These are phyloP conservation scores for Hemileccinum rubropunctum DNA, from an alignment of 768 basidiomycete genomes.

Conservation along the genomic window DNA sequence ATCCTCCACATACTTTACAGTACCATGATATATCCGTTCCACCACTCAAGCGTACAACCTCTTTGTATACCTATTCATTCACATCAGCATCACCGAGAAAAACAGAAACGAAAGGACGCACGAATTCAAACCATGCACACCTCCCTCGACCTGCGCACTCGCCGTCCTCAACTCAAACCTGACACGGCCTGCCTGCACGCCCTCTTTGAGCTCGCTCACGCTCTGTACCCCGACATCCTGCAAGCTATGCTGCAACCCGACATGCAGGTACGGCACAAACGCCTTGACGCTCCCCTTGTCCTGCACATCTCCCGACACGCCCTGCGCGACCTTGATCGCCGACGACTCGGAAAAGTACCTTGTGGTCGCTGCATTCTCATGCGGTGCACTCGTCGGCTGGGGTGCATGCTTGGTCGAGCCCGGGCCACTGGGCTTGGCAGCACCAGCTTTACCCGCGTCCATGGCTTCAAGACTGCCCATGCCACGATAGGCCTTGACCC, in stretches of 20 bases:
- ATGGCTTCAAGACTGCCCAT: constrained; percentile 97
- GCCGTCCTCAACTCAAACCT: constrained; percentile 93
- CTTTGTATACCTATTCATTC: constrained; percentile 51
- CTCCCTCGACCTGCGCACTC: constrained; percentile 93
- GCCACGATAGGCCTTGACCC: constrained; percentile 97
- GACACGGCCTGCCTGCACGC: constrained; percentile 63
- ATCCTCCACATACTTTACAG: background rate
- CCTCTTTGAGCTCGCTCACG: constrained; percentile 62
- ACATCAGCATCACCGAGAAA: constrained; percentile 5
- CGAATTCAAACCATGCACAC: constrained; percentile 94
- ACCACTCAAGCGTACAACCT: constrained; percentile 44
- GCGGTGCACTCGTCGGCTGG: constrained; percentile 44
- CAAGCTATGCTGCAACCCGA: constrained; percentile 87
- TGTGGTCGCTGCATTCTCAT: constrained; percentile 94
- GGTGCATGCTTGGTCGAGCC: constrained; percentile 45
- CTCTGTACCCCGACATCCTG: constrained; percentile 87
- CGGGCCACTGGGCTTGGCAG: constrained; percentile 20
- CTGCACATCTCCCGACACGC: constrained; percentile 94
- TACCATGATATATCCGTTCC: background rate
- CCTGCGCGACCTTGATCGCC: constrained; percentile 93
- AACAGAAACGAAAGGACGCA: constrained; percentile 44
- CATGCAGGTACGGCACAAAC: constrained; percentile 83
- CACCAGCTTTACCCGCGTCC: constrained; percentile 61
- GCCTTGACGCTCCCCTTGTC: constrained; percentile 95
- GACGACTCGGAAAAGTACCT: constrained; percentile 61